These are phyloP conservation scores for Solanum chaucha DNA, from an alignment of 257 asterid genomes.

Conservation along the genomic window DNA sequence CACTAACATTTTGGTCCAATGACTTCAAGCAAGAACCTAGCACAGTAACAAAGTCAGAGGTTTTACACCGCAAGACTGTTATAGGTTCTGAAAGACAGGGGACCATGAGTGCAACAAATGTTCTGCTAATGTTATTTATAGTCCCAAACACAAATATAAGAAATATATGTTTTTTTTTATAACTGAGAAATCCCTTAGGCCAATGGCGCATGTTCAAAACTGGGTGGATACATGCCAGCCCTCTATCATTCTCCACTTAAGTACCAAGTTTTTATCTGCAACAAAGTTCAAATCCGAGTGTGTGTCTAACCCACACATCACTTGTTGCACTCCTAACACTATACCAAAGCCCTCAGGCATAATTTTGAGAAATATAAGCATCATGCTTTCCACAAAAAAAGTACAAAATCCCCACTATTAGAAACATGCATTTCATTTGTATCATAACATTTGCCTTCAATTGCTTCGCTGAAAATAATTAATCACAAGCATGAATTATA, in stretches of 20 bases:
- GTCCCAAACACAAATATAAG: neutral
- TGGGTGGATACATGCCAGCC: neutral
- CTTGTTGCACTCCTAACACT: neutral
- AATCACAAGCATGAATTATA: neutral
- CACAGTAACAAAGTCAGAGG: neutral
- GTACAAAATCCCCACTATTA: neutral
- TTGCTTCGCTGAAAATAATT: neutral
- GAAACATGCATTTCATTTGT: neutral
- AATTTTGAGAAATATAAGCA: neutral
- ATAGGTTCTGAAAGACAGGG: neutral
- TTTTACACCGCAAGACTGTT: neutral
- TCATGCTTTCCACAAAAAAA: neutral
- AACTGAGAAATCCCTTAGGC: neutral
- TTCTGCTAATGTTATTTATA: neutral
- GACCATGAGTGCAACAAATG: neutral
- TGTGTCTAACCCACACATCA: neutral
- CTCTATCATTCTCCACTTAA: neutral
- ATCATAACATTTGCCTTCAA: neutral
- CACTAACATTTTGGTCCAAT: conserved; percentile 24
- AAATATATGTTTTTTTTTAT: neutral
- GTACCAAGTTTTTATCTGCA: neutral
- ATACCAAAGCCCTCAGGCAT: neutral
- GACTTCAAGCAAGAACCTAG: conserved; percentile 33
- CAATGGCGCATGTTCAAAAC: neutral
- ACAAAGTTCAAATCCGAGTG: neutral